phyloP scores from a whole-genome alignment of 139 green algal species.

The Tetradesmus lagerheimii region DNA sequence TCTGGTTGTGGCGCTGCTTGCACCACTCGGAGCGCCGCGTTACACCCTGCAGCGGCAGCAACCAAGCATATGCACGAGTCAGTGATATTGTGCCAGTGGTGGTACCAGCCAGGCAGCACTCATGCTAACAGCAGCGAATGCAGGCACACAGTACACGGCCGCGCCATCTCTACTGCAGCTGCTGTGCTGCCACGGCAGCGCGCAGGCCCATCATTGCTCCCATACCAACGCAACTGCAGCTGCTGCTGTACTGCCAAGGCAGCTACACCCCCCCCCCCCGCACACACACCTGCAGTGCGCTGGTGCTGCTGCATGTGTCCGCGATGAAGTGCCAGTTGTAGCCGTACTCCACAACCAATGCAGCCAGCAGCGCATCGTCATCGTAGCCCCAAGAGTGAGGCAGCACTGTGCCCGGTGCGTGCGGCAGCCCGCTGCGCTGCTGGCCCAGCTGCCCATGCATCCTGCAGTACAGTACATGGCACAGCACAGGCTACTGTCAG shows the following conservation, averaged over 20 bases:
- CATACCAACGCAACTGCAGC: too few relatives aligned
- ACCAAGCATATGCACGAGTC: neutral
- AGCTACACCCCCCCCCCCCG: too few relatives aligned
- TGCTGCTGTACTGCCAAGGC: too few relatives aligned
- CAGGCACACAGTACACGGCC: neutral
- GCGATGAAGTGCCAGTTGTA: slow-evolving; percentile 52
- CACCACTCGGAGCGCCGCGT: slow-evolving; percentile 44
- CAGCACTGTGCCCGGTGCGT: neutral
- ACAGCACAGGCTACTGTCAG: neutral
- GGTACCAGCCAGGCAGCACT: neutral
- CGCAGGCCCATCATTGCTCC: too few relatives aligned
- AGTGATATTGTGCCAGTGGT: neutral
- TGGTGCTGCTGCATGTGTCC: slow-evolving; percentile 36
- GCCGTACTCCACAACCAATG: slow-evolving; percentile 39
- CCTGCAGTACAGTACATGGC: neutral
- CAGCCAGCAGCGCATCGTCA: slow-evolving; percentile 49
- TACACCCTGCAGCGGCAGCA: slow-evolving; percentile 36
- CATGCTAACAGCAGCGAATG: too few relatives aligned
- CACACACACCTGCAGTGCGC: slow-evolving; percentile 15
- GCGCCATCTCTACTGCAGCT: too few relatives aligned
- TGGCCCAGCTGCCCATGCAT: neutral
- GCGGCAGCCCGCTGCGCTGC: neutral
- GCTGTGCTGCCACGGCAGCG: too few relatives aligned
- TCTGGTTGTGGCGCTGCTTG: slow-evolving; percentile 29
- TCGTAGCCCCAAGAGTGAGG: slow-evolving; percentile 36